Evolutionary conservation across 2,329 filamentous ascomycete species (phyloP).

Genomic region (Albophoma yamanashiensis): DNA sequence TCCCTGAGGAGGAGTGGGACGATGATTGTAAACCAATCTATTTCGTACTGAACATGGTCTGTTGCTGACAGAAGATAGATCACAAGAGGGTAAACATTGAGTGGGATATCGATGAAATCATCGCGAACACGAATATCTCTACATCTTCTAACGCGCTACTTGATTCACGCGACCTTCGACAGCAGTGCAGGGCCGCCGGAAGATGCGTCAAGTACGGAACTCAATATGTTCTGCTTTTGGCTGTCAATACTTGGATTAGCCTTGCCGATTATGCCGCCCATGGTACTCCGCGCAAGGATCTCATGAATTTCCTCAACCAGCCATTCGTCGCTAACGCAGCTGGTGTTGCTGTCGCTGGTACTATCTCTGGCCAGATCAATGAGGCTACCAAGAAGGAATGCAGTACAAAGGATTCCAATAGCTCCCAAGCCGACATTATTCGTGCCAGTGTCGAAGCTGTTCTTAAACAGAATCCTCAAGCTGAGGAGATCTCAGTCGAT

Average conservation of each 20-base stretch:
- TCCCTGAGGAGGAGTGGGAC: not conserved
- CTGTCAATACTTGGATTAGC: not conserved
- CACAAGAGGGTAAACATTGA: not conserved
- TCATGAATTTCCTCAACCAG: not conserved
- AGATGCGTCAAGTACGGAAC: not conserved
- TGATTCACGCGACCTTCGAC: not conserved
- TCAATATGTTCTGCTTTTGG: not conserved
- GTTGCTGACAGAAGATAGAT: not conserved
- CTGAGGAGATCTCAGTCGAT: not conserved
- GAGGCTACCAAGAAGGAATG: not conserved
- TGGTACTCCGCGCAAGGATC: too few species aligned
- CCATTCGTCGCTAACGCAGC: not conserved
- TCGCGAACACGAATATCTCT: not conserved
- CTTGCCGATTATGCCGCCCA: not conserved
- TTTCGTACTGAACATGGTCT: not conserved
- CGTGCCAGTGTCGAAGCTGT: not conserved
- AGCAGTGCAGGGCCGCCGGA: not conserved
- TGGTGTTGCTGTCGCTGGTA: not conserved
- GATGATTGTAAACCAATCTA: not conserved
- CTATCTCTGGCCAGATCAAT: not conserved
- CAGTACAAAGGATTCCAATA: not conserved
- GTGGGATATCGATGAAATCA: not conserved
- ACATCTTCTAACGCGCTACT: not conserved
- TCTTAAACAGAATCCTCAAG: not conserved
- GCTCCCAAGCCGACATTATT: not conserved